Conservation (phyloP, 2,329 filamentous ascomycete genomes). For the Aspergillus sp. region DNA sequence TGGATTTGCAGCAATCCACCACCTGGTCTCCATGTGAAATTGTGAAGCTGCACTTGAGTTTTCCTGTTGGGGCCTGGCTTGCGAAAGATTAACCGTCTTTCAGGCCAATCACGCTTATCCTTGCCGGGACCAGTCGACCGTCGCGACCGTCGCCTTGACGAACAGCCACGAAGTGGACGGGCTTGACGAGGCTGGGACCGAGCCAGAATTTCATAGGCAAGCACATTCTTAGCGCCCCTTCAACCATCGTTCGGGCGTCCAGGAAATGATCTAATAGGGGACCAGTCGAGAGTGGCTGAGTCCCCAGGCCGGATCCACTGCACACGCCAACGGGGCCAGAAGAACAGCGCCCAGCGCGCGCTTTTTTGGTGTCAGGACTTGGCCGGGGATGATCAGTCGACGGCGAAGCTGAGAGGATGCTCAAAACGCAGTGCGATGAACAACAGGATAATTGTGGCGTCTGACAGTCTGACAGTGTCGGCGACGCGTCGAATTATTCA, state of each 20-base stretch:
- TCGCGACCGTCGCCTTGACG: background rate
- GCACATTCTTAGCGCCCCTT: background rate
- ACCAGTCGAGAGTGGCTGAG: too few species aligned
- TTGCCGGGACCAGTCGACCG: conserved; percentile 5
- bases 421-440: too few species aligned
- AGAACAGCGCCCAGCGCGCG: background rate
- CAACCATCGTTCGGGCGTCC: background rate
- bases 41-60: background rate
- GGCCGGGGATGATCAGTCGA: background rate
- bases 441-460: too few species aligned
- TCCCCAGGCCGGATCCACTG: conserved; percentile 2
- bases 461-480: too few species aligned
- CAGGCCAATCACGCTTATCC: conserved; percentile 13
- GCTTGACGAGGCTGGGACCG: background rate
- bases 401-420: too few species aligned
- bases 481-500: too few species aligned
- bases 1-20: background rate
- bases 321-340: background rate
- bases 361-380: background rate
- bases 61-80: background rate
- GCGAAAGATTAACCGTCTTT: background rate
- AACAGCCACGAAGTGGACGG: conserved; percentile 5
- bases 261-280: background rate
- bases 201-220: background rate
- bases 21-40: background rate